Evolutionary conservation across 495 filamentous ascomycete species (phyloP).

Genomic region (Aspergillus heteromorphus): DNA sequence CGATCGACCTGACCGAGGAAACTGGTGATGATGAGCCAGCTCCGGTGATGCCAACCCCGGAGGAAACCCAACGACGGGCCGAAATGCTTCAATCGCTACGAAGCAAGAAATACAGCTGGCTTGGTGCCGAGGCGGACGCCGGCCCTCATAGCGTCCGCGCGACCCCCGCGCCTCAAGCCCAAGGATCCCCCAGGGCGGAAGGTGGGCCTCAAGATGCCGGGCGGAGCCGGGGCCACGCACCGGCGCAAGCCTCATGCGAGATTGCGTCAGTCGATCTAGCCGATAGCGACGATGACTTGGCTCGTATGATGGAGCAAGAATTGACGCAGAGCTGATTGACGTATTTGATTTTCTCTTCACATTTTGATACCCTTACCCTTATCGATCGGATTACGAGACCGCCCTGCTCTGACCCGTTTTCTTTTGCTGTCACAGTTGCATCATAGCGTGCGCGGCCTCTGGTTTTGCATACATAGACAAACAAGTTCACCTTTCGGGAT

Average conservation of each 20-base stretch:
- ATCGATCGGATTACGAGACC: not conserved
- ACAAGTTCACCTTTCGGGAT: too few relatives aligned
- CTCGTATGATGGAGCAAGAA: constrained; percentile 23
- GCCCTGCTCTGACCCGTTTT: not conserved
- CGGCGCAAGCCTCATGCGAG: not conserved
- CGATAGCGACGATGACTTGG: constrained; percentile 18
- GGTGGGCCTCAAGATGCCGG: not conserved
- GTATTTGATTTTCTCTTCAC: not conserved
- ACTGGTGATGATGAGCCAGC: constrained; percentile 1
- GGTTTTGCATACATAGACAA: too few relatives aligned
- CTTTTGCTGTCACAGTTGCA: not conserved
- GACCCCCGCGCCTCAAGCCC: not conserved
- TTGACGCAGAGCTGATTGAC: constrained; percentile 11
- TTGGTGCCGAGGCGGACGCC: constrained; percentile 3
- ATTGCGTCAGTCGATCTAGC: not conserved
- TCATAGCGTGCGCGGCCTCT: too few relatives aligned
- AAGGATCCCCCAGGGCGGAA: not conserved
- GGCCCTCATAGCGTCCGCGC: not conserved
- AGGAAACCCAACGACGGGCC: constrained; percentile 1
- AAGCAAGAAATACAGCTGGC: constrained; percentile 25
- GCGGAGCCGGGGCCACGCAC: constrained; percentile 1
- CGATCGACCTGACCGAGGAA: constrained; percentile 25
- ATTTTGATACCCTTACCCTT: not conserved
- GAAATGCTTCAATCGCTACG: constrained; percentile 17
- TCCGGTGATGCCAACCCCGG: not conserved